Conservation (phyloP, 805 yeast genomes). For the Schwanniomyces occidentalis region DNA sequence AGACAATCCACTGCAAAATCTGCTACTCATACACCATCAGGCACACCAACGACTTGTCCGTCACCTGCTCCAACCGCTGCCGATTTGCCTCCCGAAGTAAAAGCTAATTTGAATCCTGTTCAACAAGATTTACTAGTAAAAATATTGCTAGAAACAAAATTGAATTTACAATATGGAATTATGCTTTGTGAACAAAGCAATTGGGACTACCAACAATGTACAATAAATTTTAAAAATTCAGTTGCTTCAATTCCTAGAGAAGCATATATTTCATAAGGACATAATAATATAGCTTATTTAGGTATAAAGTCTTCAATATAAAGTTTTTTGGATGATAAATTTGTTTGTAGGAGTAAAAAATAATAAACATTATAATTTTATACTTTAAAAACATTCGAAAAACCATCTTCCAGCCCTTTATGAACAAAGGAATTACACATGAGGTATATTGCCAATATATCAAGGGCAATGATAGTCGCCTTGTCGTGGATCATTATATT, state of each 20-base stretch:
- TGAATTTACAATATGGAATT: conserved; percentile 75
- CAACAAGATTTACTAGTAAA: conserved; percentile 68
- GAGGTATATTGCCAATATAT: no score
- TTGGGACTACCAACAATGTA: conserved; percentile 75
- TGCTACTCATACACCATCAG: conserved; percentile 5
- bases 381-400: no score
- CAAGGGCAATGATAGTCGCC: no score
- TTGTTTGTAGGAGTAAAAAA: no score
- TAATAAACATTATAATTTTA: no score
- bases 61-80: conserved; percentile 21
- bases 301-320: no score
- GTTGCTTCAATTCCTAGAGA: conserved; percentile 48
- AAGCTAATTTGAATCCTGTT: conserved; percentile 46
- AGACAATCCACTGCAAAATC: conserved; percentile 5
- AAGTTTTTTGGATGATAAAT: no score
- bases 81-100: conserved; percentile 57
- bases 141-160: conserved; percentile 68
- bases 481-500: no score
- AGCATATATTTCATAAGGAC: conserved; percentile 33
- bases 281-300: no score
- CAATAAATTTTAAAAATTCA: conserved; percentile 68
- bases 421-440: no score
- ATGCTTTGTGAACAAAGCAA: conserved; percentile 86
- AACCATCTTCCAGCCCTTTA: no score
- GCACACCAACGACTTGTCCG: conserved; percentile 11